Evolutionary conservation across 176 grass and related monocot genomes (phyloP), one percentile per base, ranked within the genome.

Genomic region (Ensete glaucum): DNA sequence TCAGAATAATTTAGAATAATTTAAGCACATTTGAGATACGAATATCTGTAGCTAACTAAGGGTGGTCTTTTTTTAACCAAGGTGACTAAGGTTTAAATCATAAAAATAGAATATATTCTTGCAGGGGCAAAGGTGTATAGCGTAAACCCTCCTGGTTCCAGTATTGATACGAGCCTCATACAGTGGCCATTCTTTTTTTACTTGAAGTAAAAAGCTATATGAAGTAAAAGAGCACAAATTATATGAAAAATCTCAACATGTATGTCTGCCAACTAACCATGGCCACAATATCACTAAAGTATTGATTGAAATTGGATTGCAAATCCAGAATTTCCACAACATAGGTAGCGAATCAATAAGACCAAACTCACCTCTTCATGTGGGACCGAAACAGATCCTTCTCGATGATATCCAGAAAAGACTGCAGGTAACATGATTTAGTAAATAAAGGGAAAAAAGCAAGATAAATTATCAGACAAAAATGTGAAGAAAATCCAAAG

Each of bases 371-470:
- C 95, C 90, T 94, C 85, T 86, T 93, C 95, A 99, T 94, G 77
- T 76, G 88, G 84, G 84, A 85, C 50, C 87, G 86, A 78, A 99
- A 99, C 27, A 99, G 86, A 74, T 99, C 90, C 84, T 82, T 99
- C 86, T 99, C 95, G 62, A 94, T 99, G 77, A 99, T 87, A 73
- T 94, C 90, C 71, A 99, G 78, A 76, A 99, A 86, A 83, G 88
- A 84, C 95, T 99, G 83, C 82, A 90, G 60, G 76, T 81, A 54
- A 51, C 14, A 55, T 56, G 75, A 63, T 75, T 62, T 2, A 65
- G 24, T 1, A 51, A 11, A 23, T 54, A 7, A 53, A 84, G 52
- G 25, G 79, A 79, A 67, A 77, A 27, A 65, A 51, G 21, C 19
- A 58, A 62, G 54, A 65, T 29, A 74, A 63, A 73, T 75, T 8